Base-by-base conservation (phyloP, 1,284 basidiomycete species). In the Ganoderma sp. region DNA sequence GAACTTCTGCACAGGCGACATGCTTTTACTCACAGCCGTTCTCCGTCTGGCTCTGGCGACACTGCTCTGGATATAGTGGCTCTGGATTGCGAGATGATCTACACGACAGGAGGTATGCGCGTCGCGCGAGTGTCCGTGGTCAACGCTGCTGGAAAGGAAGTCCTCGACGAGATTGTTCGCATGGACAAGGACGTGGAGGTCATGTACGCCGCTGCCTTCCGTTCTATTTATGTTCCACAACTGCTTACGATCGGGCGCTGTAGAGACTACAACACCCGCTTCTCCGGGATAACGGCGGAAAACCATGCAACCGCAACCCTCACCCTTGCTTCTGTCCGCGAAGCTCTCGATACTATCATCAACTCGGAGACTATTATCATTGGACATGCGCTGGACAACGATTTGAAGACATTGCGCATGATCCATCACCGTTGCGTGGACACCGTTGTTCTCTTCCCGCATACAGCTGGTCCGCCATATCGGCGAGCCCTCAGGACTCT, bases 41-140 rank as follows among this genome's bases (percentile, higher is more conserved):
- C 72, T 43, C 41, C 62, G 1, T 42, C n/a, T 22, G 67, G 71
- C 37, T 63, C 75, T n/a, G 69, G 70, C 3, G 80, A 82, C 67
- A 82, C 83, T 0, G 81, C 85, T 2, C 79, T 93, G 41, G 92
- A 94, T 64, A 87, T 96, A 1, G 91, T 90, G 7, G 93, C 92
- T 0, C 81, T 97, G 63, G 96, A 97, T 78, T 97, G 93, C 77
- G 96, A 98, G 79, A 95, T 98, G 93, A 86, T 97, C 34, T 96
- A 95, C 80, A 94, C 94, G 0, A 96, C 95, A 0, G 92, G 91
- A 6, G 96, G 96, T 0, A 88, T 94, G 83, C 88, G 91, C 32
- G 87, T 97, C 8, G 96, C 95, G 4, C 87, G 96, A 7, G 89
- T 97, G 0, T 97, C 96, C 0, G 87, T 96, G 4, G 88, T 98